Percentiles rank a stretch among this genome's conserved stretches.
These are phyloP conservation scores for Colletotrichum agaves DNA, from an alignment of 2,329 filamentous ascomycete species.

Conservation along the genomic window DNA sequence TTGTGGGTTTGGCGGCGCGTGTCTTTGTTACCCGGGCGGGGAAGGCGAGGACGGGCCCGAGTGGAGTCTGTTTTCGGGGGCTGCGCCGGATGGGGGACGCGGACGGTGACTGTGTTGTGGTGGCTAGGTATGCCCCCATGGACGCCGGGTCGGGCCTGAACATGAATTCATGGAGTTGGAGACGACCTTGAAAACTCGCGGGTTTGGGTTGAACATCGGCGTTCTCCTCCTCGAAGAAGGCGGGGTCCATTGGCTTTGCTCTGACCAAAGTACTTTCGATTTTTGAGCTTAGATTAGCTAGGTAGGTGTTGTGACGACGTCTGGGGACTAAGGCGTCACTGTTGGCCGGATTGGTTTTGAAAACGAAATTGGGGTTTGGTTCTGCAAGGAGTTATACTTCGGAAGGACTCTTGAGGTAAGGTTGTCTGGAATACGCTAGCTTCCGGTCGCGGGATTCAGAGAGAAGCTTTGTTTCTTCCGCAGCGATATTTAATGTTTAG, in stretches of 20 bases:
- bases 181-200: slow-evolving; percentile 56
- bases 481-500: too few relatives aligned
- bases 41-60: slow-evolving; percentile 31
- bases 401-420: too few relatives aligned
- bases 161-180: slow-evolving; percentile 57
- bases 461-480: too few relatives aligned
- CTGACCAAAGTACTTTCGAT: background rate
- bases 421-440: too few relatives aligned
- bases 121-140: background rate
- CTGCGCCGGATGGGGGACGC: slow-evolving; percentile 46
- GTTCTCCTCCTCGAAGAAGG: slow-evolving; percentile 18
- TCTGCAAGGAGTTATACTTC: too few relatives aligned
- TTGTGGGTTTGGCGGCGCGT: slow-evolving; percentile 1
- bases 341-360: too few relatives aligned
- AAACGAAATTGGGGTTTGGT: too few relatives aligned
- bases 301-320: background rate
- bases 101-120: background rate
- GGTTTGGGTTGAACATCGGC: slow-evolving; percentile 32
- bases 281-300: background rate
- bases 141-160: slow-evolving; percentile 43
- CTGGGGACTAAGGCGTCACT: background rate
- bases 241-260: slow-evolving; percentile 14
- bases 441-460: too few relatives aligned
- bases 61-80: slow-evolving; percentile 41
- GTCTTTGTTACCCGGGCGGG: slow-evolving; percentile 11